Percentiles rank a stretch among this genome's conserved stretches.
Evolutionary conservation across 2,329 filamentous ascomycete species (phyloP).

Genomic region (Colletotrichum sp.): DNA sequence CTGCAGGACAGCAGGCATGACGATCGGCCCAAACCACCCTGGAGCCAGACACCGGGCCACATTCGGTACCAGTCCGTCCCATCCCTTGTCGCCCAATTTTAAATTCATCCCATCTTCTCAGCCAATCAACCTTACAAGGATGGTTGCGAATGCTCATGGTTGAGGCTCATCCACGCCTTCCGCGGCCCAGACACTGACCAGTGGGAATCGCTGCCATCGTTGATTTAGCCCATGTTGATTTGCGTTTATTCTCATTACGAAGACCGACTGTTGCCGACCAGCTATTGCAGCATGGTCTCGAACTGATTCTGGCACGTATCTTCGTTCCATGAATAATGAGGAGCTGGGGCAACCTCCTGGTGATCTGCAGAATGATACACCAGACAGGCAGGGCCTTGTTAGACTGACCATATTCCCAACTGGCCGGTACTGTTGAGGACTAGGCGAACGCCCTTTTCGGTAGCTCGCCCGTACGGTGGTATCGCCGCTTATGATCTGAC

Average conservation of each 20-base stretch:
- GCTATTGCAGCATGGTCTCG: background rate
- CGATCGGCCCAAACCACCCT: slow-evolving; percentile 18
- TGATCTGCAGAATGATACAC: slow-evolving; percentile 10
- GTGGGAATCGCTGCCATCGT: background rate
- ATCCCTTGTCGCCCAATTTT: slow-evolving; percentile 14
- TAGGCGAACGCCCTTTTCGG: slow-evolving; percentile 7
- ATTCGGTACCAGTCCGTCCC: slow-evolving; percentile 12
- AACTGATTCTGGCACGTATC: background rate
- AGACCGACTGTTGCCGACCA: background rate
- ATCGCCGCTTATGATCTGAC: background rate
- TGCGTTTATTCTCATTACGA: background rate
- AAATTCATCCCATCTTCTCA: slow-evolving; percentile 20
- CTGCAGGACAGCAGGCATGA: slow-evolving; percentile 21
- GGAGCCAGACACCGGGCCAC: slow-evolving; percentile 4
- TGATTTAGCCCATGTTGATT: background rate
- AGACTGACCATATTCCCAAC: slow-evolving; percentile 10
- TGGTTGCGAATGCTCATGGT: background rate
- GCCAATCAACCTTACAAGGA: slow-evolving; percentile 12
- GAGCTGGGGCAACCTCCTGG: background rate
- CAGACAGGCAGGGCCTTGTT: slow-evolving; percentile 2
- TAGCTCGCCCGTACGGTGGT: background rate
- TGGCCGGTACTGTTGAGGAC: slow-evolving; percentile 9
- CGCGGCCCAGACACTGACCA: background rate
- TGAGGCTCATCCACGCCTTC: slow-evolving; percentile 9
- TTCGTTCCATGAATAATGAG: background rate